phyloP scores from a whole-genome alignment of 2,329 filamentous ascomycete species.

The Exutisphaerella laricina region DNA sequence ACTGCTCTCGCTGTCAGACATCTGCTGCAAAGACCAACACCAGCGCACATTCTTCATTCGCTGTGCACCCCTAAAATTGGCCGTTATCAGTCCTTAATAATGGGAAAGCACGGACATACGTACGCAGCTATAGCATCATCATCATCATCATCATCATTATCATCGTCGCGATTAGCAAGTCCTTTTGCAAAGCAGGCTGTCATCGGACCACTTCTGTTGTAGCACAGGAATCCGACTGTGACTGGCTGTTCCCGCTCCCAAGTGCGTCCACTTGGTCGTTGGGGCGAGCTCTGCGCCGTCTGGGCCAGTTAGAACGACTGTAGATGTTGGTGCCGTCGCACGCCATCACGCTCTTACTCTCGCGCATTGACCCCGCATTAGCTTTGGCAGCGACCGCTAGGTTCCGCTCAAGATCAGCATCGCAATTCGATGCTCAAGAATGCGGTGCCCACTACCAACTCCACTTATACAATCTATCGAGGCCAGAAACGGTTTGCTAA shows the following conservation, averaged over 20 bases:
- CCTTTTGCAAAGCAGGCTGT: background rate
- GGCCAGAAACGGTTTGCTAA: background rate
- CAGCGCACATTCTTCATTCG: no score
- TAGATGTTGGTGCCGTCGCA: background rate
- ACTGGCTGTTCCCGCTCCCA: background rate
- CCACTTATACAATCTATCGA: background rate
- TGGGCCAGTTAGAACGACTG: background rate
- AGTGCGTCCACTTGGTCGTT: conserved; percentile 3
- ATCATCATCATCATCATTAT: background rate
- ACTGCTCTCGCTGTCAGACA: no score
- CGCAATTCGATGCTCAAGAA: background rate
- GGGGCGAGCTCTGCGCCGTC: background rate
- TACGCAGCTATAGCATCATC: background rate
- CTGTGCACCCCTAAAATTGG: no score
- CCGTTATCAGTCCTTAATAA: no score
- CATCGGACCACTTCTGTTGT: background rate
- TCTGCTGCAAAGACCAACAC: background rate
- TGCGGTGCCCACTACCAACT: background rate
- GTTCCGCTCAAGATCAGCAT: background rate
- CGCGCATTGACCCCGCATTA: background rate
- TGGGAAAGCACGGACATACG: no score
- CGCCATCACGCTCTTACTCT: conserved; percentile 1
- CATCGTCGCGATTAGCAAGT: background rate
- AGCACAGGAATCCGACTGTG: background rate
- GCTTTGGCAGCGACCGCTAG: background rate